These are phyloP conservation scores for Gossypium davidsonii DNA, from an alignment of 441 rosid species.

Conservation along the genomic window DNA sequence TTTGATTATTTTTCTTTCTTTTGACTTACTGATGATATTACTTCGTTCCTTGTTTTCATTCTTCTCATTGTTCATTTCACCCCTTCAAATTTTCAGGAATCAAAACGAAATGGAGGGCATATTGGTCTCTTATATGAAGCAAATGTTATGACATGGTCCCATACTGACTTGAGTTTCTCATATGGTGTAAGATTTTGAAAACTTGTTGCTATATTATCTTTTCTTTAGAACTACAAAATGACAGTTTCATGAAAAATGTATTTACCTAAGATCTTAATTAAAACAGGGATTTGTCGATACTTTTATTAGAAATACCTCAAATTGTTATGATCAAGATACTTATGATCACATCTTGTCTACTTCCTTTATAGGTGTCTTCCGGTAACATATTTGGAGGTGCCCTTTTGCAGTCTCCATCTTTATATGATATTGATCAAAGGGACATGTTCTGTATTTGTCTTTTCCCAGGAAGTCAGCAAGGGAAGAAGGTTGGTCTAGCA, in stretches of 20 bases:
- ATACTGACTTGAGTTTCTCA: conserved; percentile 60
- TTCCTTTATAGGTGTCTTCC: conserved; percentile 46
- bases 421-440: conserved; percentile 76
- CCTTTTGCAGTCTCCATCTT: conserved; percentile 77
- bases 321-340: background rate
- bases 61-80: background rate
- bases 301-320: conserved; percentile 10
- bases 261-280: background rate
- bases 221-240: conserved; percentile 6
- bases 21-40: background rate
- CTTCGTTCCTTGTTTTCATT: background rate
- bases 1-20: background rate
- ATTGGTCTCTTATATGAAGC: conserved; percentile 65
- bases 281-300: conserved; percentile 13
- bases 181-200: conserved; percentile 51
- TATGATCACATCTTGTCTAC: background rate
- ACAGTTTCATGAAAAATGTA: background rate
- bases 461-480: conserved; percentile 61
- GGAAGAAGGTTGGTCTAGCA: conserved; percentile 43
- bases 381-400: conserved; percentile 62
- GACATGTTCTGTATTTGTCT: conserved; percentile 67
- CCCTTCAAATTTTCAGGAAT: conserved; percentile 39
- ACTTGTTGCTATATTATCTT: background rate
- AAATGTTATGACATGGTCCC: conserved; percentile 80
- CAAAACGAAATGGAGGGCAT: conserved; percentile 53